Evolutionary conservation across 1,284 basidiomycete genomes (phyloP), one percentile per base, ranked within the genome.

Genomic region (Veloboletus limbatus): DNA sequence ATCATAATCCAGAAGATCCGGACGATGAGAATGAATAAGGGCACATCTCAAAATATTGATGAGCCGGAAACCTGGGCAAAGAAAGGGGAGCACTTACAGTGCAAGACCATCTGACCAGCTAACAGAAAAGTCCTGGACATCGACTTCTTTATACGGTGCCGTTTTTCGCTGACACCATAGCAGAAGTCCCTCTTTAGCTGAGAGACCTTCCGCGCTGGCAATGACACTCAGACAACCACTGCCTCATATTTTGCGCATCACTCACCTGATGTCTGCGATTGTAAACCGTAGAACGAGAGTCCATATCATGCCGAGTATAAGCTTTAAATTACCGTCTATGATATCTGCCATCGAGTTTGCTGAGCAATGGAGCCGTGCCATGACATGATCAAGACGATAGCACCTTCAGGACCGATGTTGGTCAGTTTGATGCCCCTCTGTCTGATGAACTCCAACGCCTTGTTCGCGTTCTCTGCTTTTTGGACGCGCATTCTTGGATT

Each of bases 241-340:
- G 42, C 25, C 17, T 35, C 14, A 25, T 35, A n/a, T 22, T 16
- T 21, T n/a, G 40, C n/a, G 8, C 24, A 38, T 21, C 13, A 41
- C 82, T 50, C 58, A 93, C 92, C 85, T 96, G 72, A 99, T 98
- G 60, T 96, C 94, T 14, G 96, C 94, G 55, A 99, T 98, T 20
- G 95, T 97, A 68, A 98, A 99, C 3, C 94, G 85, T 26, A 97
- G 78, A 63, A 99, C 96, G 31, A 99, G 78, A 0, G 93, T 97
- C 96, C 96, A 99, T 58, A 99, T 98, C 91, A 98, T 95, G 27
- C 96, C 96, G 14, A 99, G 79, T 43, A 97, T 97, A 47, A 99
- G 87, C 69, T 99, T 99, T 52, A 96, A 70, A 66, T 97, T 97
- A 22, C 95, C 95, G 65, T 99, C 96, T 49, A 98, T 94, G 63